phyloP scores from a whole-genome alignment of 2,329 filamentous ascomycete species.

The Apiospora malaysiana region DNA sequence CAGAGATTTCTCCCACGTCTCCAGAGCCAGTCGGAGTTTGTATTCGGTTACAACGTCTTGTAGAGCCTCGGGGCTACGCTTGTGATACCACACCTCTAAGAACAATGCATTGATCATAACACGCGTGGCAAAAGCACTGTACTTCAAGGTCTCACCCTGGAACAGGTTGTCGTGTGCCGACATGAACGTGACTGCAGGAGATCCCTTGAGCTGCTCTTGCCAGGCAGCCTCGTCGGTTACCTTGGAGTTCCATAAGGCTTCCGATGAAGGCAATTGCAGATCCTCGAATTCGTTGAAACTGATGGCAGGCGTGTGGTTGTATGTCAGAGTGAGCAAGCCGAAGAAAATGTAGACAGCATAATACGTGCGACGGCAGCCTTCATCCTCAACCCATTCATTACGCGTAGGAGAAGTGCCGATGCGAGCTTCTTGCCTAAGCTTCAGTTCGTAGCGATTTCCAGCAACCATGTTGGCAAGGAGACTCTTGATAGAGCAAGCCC shows the following conservation, averaged over 20 bases:
- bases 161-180: constrained; percentile 95
- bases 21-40: constrained; percentile 91
- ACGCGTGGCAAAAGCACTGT: constrained; percentile 95
- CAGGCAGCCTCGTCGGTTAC: constrained; percentile 80
- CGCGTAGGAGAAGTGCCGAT: constrained; percentile 77
- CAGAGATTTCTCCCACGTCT: constrained; percentile 98
- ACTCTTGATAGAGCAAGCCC: constrained; percentile 99
- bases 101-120: constrained; percentile 99
- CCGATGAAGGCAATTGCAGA: constrained; percentile 88
- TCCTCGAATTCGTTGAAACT: constrained; percentile 98
- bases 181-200: constrained; percentile 83
- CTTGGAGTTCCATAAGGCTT: constrained; percentile 91
- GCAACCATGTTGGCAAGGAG: constrained; percentile 98
- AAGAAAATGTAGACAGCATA: constrained; percentile 99
- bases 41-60: constrained; percentile 98
- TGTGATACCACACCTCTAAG: constrained; percentile 98
- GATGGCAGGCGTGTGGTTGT: constrained; percentile 97
- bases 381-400: constrained; percentile 94
- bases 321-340: constrained; percentile 89
- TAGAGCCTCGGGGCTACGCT: constrained; percentile 94
- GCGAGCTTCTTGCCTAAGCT: constrained; percentile 88
- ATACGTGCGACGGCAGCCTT: constrained; percentile 94
- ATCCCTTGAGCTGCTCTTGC: constrained; percentile 76
- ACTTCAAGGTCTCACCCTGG: constrained; percentile 87
- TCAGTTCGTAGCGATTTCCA: constrained; percentile 94